These are phyloP conservation scores for Hevea brasiliensis DNA, from an alignment of 345 rosid genomes.

Conservation along the genomic window DNA sequence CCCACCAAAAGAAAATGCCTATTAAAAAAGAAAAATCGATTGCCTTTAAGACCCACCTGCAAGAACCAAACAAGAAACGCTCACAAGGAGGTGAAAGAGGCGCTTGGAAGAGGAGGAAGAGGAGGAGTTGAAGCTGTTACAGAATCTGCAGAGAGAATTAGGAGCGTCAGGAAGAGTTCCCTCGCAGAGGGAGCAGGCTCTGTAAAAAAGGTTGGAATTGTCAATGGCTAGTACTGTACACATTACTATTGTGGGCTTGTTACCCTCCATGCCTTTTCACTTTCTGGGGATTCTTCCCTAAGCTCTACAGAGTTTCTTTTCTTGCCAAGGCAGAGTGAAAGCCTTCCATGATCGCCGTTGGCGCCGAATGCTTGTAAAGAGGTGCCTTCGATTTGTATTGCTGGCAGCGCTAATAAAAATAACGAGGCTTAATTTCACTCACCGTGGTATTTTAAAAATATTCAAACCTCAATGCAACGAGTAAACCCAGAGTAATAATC, in stretches of 20 bases:
- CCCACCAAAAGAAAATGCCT: constrained; percentile 2
- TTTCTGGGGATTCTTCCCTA: not conserved
- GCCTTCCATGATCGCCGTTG: too few species aligned
- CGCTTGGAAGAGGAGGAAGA: constrained; percentile 37
- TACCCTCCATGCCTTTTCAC: constrained; percentile 27
- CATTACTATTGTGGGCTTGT: constrained; percentile 37
- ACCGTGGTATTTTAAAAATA: too few species aligned
- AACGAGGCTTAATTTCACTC: too few species aligned
- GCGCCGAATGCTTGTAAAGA: too few species aligned
- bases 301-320: not conserved
- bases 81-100: constrained; percentile 69
- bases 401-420: too few species aligned
- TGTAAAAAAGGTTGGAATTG: constrained; percentile 51
- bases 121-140: constrained; percentile 21
- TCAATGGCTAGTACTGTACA: constrained; percentile 63
- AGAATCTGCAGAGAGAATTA: constrained; percentile 40
- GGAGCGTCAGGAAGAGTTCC: constrained; percentile 51
- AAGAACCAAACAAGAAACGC: not conserved
- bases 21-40: not conserved
- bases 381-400: too few species aligned
- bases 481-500: too few species aligned
- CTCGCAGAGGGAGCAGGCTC: constrained; percentile 67
- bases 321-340: not conserved
- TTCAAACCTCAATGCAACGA: too few species aligned
- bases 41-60: not conserved